A percentile compares a stretch with the other conserved stretches of the same genome.
phyloP scores from a whole-genome alignment of 495 filamentous ascomycete genomes.

The Articulospora tetracladia region DNA sequence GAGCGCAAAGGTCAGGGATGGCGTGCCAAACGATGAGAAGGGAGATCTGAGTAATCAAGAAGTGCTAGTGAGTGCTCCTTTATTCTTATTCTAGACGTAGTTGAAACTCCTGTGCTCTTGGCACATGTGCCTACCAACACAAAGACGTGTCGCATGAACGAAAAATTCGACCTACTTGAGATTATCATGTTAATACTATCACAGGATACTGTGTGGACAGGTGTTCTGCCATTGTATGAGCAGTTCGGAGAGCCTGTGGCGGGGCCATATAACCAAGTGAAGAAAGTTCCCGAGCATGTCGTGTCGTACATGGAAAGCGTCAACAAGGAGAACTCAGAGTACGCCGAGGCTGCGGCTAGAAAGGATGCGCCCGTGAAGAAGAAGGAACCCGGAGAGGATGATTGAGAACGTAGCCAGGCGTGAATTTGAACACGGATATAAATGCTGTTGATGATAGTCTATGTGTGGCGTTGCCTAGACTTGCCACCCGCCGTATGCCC shows the following conservation, averaged over 20 bases:
- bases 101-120: too few species aligned
- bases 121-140: too few species aligned
- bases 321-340: slow-evolving; percentile 15
- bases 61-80: too few species aligned
- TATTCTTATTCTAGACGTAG: too few species aligned
- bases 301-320: slow-evolving; percentile 10
- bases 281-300: slow-evolving; percentile 19
- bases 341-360: slow-evolving; percentile 13
- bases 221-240: slow-evolving; percentile 71
- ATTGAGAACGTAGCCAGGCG: not conserved
- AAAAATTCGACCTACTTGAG: too few species aligned
- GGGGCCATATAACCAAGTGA: slow-evolving; percentile 18
- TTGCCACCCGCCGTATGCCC: not conserved
- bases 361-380: slow-evolving; percentile 21
- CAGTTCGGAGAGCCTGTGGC: slow-evolving; percentile 65
- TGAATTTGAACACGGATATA: too few species aligned
- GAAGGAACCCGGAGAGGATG: slow-evolving; percentile 12
- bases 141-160: too few species aligned
- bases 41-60: slow-evolving; percentile 59
- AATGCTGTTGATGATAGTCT: too few species aligned
- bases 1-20: slow-evolving; percentile 74
- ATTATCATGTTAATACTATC: too few species aligned
- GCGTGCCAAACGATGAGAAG: slow-evolving; percentile 65
- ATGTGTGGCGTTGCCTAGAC: too few species aligned
- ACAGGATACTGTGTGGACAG: slow-evolving; percentile 72